These are phyloP conservation scores for Yamagishiella unicocca DNA, from an alignment of 139 green algal genomes.

Conservation along the genomic window DNA sequence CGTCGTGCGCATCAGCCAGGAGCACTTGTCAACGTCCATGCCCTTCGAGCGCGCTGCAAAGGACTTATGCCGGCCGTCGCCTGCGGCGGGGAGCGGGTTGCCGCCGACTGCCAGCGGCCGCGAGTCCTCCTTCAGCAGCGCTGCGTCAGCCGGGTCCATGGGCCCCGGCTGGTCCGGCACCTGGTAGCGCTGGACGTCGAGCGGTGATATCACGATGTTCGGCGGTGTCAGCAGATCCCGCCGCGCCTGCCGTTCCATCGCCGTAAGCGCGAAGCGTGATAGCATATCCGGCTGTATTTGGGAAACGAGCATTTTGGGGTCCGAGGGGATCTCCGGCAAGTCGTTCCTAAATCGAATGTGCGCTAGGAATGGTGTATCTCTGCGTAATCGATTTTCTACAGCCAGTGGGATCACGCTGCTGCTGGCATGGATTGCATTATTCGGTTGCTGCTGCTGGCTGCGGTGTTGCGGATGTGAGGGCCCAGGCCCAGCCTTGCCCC, in stretches of 20 bases:
- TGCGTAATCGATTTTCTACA: slow-evolving; percentile 53
- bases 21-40: slow-evolving; percentile 36
- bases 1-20: slow-evolving; percentile 51
- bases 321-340: slow-evolving; percentile 80
- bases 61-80: slow-evolving; percentile 36
- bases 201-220: slow-evolving; percentile 71
- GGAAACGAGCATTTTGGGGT: slow-evolving; percentile 81
- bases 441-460: not conserved
- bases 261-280: slow-evolving; percentile 71
- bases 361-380: slow-evolving; percentile 77
- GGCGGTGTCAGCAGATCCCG: slow-evolving; percentile 70
- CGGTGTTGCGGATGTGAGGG: not conserved
- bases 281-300: slow-evolving; percentile 63
- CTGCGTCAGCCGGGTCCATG: slow-evolving; percentile 71
- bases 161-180: slow-evolving; percentile 27
- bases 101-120: slow-evolving; percentile 25
- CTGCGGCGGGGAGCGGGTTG: not conserved
- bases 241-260: slow-evolving; percentile 68
- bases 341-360: slow-evolving; percentile 78
- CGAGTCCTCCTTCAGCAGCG: slow-evolving; percentile 52
- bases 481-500: not conserved
- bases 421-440: not conserved
- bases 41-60: slow-evolving; percentile 25
- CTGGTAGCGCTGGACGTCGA: slow-evolving; percentile 75
- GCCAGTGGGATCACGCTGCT: slow-evolving; percentile 20